Conservation (phyloP, 176 grass and related monocot genomes). For the Carex kokanica region DNA sequence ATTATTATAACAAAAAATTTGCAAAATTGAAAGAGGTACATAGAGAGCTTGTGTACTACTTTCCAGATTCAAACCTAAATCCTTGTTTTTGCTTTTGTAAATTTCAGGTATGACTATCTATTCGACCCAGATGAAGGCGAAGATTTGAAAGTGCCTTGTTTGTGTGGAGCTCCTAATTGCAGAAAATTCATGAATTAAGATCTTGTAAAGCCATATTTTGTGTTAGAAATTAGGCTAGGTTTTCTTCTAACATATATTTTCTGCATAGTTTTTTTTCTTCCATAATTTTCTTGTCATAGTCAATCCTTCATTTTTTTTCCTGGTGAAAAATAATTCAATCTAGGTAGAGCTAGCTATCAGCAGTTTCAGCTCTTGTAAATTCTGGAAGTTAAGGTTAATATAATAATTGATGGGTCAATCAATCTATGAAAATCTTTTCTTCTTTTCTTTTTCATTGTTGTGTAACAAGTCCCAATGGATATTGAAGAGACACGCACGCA, state of each 20-base stretch:
- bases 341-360: conserved; percentile 31
- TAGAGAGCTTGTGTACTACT: not conserved
- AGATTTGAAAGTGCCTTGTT: conserved; percentile 88
- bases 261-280: conserved; percentile 33
- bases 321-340: conserved; percentile 47
- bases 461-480: not conserved
- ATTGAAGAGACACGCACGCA: no score
- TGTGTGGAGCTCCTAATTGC: conserved; percentile 78
- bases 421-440: not conserved
- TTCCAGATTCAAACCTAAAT: conserved; percentile 8
- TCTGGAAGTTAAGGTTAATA: not conserved
- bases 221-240: conserved; percentile 28
- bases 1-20: not conserved
- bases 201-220: conserved; percentile 34
- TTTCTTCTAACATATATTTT: conserved; percentile 19
- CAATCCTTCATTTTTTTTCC: not conserved
- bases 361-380: conserved; percentile 67
- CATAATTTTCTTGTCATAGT: not conserved
- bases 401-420: not conserved
- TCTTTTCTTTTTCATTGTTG: no score
- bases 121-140: conserved; percentile 98
- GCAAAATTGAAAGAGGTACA: not conserved
- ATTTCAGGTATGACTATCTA: conserved; percentile 86
- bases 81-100: conserved; percentile 24
- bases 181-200: conserved; percentile 97